Conservation (phyloP, 2,329 filamentous ascomycete genomes). For the Trichothecium roseum region DNA sequence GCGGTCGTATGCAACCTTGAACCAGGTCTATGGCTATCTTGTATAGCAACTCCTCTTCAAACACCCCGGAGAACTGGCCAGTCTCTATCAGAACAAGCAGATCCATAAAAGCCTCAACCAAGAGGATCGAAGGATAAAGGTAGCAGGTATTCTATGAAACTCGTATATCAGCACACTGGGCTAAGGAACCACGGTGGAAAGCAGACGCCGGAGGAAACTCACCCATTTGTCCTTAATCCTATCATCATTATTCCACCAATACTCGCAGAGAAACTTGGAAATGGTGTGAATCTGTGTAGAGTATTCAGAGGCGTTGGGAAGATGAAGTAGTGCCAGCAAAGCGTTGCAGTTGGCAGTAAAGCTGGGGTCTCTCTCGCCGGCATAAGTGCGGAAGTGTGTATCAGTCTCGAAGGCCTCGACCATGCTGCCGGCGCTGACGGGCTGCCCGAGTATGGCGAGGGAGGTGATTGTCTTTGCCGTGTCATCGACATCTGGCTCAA, state of each 20-base stretch:
- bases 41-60: constrained; percentile 1
- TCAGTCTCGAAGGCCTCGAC: constrained; percentile 6
- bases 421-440: neutral
- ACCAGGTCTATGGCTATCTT: constrained; percentile 5
- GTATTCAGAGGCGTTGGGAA: neutral
- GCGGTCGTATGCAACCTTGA: constrained; percentile 6
- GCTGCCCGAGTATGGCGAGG: constrained; percentile 4
- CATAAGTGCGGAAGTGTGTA: constrained; percentile 7
- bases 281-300: constrained; percentile 7
- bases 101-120: constrained; percentile 5
- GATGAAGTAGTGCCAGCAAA: constrained; percentile 6
- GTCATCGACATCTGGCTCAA: constrained; percentile 9
- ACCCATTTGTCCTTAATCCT: constrained; percentile 10
- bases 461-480: constrained; percentile 7
- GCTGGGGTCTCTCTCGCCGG: constrained; percentile 4
- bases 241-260: constrained; percentile 6
- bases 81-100: constrained; percentile 2
- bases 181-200: no score
- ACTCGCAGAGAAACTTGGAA: constrained; percentile 5
- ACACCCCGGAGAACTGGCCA: constrained; percentile 1
- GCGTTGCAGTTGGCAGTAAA: constrained; percentile 9
- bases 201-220: constrained; percentile 1
- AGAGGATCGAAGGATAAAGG: constrained; percentile 8
- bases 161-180: no score
- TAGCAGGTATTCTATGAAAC: constrained; percentile 4